phyloP scores from a whole-genome alignment of 306 rosid genomes.

The Vigna radiata region DNA sequence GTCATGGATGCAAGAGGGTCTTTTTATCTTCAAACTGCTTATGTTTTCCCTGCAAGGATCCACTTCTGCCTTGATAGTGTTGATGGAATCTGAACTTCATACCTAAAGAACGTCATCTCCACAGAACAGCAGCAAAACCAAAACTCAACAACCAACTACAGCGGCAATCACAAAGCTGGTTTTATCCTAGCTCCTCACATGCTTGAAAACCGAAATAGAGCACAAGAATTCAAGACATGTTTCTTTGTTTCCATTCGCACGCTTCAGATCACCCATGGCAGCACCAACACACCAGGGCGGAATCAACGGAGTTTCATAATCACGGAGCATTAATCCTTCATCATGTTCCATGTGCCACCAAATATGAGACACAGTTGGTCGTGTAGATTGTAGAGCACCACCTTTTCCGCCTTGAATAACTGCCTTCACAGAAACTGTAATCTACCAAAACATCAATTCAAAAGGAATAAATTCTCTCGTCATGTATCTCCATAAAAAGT shows the following conservation, averaged over 20 bases:
- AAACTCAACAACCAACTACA: background rate
- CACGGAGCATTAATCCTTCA: slow-evolving; percentile 10
- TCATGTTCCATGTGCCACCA: slow-evolving; percentile 16
- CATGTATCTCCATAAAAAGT: slow-evolving; percentile 8
- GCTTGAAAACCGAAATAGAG: slow-evolving; percentile 31
- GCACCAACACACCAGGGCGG: slow-evolving; percentile 20
- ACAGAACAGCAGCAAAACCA: slow-evolving; percentile 27
- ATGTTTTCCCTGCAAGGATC: background rate
- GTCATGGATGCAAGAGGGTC: background rate
- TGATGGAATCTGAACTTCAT: background rate
- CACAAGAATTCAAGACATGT: slow-evolving; percentile 29
- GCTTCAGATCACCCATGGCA: slow-evolving; percentile 22
- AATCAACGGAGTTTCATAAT: slow-evolving; percentile 28
- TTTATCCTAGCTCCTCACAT: slow-evolving; percentile 18
- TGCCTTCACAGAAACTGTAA: slow-evolving; percentile 18
- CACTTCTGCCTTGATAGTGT: background rate
- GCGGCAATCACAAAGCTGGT: slow-evolving; percentile 16
- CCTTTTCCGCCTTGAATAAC: slow-evolving; percentile 32
- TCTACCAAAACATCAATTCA: slow-evolving; percentile 18
- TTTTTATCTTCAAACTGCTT: background rate
- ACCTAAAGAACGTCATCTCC: slow-evolving; percentile 24
- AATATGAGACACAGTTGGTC: slow-evolving; percentile 22
- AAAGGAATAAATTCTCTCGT: slow-evolving; percentile 24
- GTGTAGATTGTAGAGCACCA: slow-evolving; percentile 3
- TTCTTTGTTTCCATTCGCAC: background rate